phyloP scores from a whole-genome alignment of 1,139 yeast species.

The Hansenula anomala region DNA sequence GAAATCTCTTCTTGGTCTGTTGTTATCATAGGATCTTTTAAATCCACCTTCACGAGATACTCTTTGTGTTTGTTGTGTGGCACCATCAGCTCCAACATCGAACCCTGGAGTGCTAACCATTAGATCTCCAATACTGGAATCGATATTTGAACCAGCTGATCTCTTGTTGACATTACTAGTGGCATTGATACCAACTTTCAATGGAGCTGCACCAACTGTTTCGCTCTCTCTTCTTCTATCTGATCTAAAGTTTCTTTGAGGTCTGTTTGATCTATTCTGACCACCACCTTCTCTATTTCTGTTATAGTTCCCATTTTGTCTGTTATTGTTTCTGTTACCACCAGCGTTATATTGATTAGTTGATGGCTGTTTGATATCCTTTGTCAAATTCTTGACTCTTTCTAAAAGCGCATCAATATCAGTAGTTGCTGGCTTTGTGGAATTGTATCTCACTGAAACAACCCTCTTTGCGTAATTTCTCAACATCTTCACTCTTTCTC shows the following conservation, averaged over 20 bases:
- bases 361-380: not conserved
- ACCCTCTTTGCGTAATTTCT: constrained; percentile 4
- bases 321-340: not conserved
- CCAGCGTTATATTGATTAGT: too few relatives aligned
- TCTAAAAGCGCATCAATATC: constrained; percentile 9
- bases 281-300: not conserved
- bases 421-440: constrained; percentile 1
- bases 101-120: too few relatives aligned
- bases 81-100: not conserved
- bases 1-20: not conserved
- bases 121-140: not conserved
- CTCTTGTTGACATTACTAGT: too few relatives aligned
- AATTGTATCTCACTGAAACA: constrained; percentile 4
- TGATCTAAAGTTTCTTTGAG: too few relatives aligned
- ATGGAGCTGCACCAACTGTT: too few relatives aligned
- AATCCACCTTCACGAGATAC: too few relatives aligned
- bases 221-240: too few relatives aligned
- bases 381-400: constrained; percentile 7
- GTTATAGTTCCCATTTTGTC: not conserved
- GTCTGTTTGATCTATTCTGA: not conserved
- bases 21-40: too few relatives aligned
- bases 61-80: too few relatives aligned
- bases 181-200: too few relatives aligned
- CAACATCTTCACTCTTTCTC: constrained; percentile 6
- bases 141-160: too few relatives aligned